Evolutionary conservation across 768 basidiomycete species (phyloP).

Genomic region (Daedalea quercina): DNA sequence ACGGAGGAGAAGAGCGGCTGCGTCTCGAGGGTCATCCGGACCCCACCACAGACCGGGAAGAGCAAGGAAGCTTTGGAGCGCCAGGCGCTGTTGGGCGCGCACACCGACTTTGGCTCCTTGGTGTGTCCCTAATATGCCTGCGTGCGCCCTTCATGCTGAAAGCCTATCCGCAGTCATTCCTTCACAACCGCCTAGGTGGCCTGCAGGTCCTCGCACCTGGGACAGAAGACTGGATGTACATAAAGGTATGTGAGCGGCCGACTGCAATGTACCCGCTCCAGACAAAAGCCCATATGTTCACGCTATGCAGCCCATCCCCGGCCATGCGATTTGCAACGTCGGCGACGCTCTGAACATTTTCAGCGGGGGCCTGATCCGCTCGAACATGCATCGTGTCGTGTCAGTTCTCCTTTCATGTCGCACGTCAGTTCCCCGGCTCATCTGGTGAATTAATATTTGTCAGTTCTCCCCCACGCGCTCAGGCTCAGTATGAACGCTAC

Average conservation of each 20-base stretch:
- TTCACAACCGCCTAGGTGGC: constrained; percentile 66
- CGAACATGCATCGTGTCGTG: constrained; percentile 58
- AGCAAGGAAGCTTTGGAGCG: constrained; percentile 2
- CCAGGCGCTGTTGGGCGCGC: constrained; percentile 4
- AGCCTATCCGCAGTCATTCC: constrained; percentile 44
- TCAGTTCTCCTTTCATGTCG: constrained; percentile 24
- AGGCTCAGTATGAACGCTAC: constrained; percentile 49
- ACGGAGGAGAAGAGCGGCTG: constrained; percentile 15
- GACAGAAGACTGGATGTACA: constrained; percentile 56
- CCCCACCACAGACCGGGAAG: constrained; percentile 9
- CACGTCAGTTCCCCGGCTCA: neutral
- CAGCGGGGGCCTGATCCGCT: constrained; percentile 55
- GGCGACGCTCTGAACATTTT: constrained; percentile 50
- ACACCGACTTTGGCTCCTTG: constrained; percentile 12
- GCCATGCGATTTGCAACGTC: constrained; percentile 24
- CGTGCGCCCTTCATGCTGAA: neutral
- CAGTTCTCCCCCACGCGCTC: constrained; percentile 49
- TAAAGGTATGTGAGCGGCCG: constrained; percentile 35
- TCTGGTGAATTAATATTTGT: neutral
- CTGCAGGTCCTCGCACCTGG: constrained; percentile 63
- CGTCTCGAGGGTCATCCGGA: constrained; percentile 21
- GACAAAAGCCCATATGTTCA: no score
- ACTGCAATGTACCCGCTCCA: no score
- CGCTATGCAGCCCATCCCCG: constrained; percentile 23
- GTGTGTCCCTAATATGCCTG: neutral